A percentile compares a stretch with the other conserved stretches of the same genome.
Conservation (phyloP, 2,329 filamentous ascomycete species). For the Penicillium sclerotiorum region DNA sequence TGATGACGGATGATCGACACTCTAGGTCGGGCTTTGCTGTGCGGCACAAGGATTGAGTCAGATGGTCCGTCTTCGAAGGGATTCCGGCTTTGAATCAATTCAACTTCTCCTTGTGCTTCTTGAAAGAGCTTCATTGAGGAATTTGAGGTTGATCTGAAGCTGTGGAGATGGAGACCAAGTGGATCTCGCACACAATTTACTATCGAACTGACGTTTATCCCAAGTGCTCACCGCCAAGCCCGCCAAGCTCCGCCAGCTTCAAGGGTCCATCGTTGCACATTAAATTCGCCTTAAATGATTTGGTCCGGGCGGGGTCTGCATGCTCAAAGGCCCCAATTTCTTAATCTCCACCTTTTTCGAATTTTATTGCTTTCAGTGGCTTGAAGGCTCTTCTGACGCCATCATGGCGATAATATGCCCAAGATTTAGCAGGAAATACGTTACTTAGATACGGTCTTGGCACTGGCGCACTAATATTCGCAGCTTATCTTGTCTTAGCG, state of each 20-base stretch:
- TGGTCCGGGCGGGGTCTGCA: not conserved
- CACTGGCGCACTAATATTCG: no score
- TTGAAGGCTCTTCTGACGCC: not conserved
- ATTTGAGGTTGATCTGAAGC: not conserved
- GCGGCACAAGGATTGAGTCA: no score
- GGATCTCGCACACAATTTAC: conserved; percentile 17
- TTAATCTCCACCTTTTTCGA: not conserved
- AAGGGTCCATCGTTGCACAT: not conserved
- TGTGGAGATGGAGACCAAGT: not conserved
- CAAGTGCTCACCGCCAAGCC: conserved; percentile 1
- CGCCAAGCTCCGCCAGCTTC: conserved; percentile 8
- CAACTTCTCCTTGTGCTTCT: no score
- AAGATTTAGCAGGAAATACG: not conserved
- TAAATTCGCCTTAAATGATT: no score
- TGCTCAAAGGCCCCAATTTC: not conserved
- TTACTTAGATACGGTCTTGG: not conserved
- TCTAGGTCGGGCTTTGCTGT: not conserved
- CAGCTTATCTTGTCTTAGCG: no score
- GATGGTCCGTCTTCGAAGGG: no score
- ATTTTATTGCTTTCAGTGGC: not conserved
- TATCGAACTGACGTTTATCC: conserved; percentile 12
- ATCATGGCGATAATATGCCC: no score
- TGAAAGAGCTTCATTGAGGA: no score
- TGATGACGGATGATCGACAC: conserved; percentile 16
- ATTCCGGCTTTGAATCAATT: no score